Conservation (phyloP, 2,329 filamentous ascomycete species). For the Ophiostoma sp. region DNA sequence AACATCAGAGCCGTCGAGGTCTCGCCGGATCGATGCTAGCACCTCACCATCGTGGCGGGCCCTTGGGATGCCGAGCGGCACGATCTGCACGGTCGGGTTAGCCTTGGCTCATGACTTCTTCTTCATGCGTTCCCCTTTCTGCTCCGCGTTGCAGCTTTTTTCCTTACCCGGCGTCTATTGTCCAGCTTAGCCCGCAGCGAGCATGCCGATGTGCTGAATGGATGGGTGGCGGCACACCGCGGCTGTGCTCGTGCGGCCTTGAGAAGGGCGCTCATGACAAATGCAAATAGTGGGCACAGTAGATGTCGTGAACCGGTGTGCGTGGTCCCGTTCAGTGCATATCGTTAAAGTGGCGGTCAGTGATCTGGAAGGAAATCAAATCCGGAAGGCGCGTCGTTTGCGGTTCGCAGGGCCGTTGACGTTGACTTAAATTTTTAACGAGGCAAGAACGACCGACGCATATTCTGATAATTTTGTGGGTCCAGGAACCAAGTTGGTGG, state of each 20-base stretch:
- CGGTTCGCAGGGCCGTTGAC: not conserved
- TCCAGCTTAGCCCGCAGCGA: not conserved
- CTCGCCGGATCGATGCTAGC: constrained; percentile 13
- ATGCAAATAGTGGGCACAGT: not conserved
- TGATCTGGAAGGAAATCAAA: not conserved
- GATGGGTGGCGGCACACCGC: not conserved
- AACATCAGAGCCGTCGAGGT: constrained; percentile 14
- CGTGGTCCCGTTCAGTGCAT: constrained; percentile 11
- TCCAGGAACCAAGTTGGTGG: constrained; percentile 1
- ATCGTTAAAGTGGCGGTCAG: not conserved
- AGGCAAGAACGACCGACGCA: constrained; percentile 26
- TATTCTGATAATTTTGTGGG: constrained; percentile 22
- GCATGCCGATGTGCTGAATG: constrained; percentile 19
- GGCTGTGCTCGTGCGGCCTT: constrained; percentile 15
- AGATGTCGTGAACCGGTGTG: not conserved
- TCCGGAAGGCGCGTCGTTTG: not conserved
- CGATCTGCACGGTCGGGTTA: not conserved
- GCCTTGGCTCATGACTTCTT: not conserved
- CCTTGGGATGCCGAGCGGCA: not conserved
- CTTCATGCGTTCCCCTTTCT: not conserved
- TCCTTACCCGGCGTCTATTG: not conserved
- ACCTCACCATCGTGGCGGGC: not conserved
- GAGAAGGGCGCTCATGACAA: constrained; percentile 28
- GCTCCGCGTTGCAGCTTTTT: not conserved
- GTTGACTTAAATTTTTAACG: not conserved